Evolutionary conservation across 2,329 filamentous ascomycete species (phyloP).

Genomic region (Amauroascus niger): DNA sequence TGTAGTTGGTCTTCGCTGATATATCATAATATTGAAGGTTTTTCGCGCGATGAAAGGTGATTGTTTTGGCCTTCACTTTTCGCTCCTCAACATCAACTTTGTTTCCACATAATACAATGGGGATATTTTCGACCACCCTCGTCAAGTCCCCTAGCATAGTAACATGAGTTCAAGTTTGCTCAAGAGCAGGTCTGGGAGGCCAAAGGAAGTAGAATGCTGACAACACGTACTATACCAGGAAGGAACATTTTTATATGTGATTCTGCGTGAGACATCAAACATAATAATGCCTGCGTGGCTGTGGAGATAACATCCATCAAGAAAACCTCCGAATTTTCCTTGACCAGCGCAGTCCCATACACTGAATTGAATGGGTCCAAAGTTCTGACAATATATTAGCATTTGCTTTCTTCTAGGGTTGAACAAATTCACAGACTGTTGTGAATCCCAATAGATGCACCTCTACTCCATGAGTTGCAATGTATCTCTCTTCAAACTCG

Average conservation of each 20-base stretch:
- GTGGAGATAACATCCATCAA: conserved; percentile 99
- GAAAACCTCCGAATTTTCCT: conserved; percentile 96
- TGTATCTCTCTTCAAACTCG: conserved; percentile 99
- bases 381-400: conserved; percentile 52
- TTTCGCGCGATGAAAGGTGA: conserved; percentile 99
- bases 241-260: conserved; percentile 94
- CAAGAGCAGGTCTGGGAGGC: too few species aligned
- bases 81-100: conserved; percentile 99
- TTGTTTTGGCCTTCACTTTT: conserved; percentile 99
- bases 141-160: conserved; percentile 64
- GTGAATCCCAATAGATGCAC: conserved; percentile 97
- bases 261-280: conserved; percentile 98
- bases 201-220: too few species aligned
- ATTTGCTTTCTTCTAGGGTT: not conserved
- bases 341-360: conserved; percentile 99
- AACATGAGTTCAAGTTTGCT: too few species aligned
- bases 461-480: conserved; percentile 97
- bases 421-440: conserved; percentile 77
- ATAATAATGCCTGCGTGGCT: conserved; percentile 98
- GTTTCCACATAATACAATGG: conserved; percentile 95
- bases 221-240: conserved; percentile 94
- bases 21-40: conserved; percentile 99
- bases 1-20: conserved; percentile 93
- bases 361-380: conserved; percentile 94
- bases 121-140: conserved; percentile 97